Percentiles rank a stretch among this genome's conserved stretches.
Conservation (phyloP, 2,329 filamentous ascomycete genomes). For the Nemania sp. region DNA sequence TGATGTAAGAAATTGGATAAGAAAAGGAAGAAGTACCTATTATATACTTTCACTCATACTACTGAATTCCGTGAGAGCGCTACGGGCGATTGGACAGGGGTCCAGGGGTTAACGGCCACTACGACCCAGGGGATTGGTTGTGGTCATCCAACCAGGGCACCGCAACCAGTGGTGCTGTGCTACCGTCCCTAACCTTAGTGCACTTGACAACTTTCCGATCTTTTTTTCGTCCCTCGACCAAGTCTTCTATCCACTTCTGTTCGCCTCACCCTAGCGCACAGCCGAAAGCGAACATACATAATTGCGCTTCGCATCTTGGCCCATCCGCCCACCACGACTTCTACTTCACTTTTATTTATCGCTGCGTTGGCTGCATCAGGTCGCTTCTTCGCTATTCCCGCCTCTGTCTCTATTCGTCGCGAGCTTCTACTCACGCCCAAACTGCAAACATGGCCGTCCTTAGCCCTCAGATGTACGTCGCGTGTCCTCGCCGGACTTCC, state of each 20-base stretch:
- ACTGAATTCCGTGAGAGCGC: too few relatives aligned
- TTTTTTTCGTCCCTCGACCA: constrained; percentile 10
- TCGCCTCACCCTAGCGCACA: constrained; percentile 22
- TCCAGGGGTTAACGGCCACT: not conserved
- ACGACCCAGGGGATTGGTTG: not conserved
- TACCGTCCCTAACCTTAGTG: not conserved
- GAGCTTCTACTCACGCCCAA: constrained; percentile 8
- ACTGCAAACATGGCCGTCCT: constrained; percentile 60
- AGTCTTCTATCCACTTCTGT: constrained; percentile 29
- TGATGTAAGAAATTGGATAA: too few relatives aligned
- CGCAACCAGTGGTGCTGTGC: too few relatives aligned
- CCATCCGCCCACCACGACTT: not conserved
- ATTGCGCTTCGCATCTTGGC: not conserved
- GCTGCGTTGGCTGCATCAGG: not conserved
- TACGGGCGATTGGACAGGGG: too few relatives aligned
- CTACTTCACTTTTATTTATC: not conserved
- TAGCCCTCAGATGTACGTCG: constrained; percentile 65
- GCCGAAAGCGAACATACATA: constrained; percentile 14
- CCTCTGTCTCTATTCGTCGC: not conserved
- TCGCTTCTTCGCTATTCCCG: not conserved
- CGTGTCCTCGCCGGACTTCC: constrained; percentile 7
- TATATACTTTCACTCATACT: too few relatives aligned
- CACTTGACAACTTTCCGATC: constrained; percentile 13
- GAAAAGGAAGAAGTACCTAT: too few relatives aligned
- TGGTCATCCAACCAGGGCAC: not conserved